These are phyloP conservation scores for Pachysandra terminalis DNA, from an alignment of 164 flowering plant genomes.

Conservation along the genomic window DNA sequence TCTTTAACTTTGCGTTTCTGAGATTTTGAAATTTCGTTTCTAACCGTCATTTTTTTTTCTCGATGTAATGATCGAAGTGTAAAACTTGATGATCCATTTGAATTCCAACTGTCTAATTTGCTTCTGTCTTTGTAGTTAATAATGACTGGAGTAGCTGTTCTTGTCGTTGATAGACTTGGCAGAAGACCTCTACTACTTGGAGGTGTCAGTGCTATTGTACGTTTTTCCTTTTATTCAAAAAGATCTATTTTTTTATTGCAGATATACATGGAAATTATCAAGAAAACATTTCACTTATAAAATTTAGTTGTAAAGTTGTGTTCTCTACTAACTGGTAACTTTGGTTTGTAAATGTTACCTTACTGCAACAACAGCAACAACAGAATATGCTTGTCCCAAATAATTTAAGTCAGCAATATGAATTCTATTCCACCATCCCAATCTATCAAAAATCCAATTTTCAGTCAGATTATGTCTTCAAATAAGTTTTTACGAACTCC, in stretches of 20 bases:
- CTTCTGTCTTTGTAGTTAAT: constrained; percentile 43
- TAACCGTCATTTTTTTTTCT: not conserved
- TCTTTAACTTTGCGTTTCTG: not conserved
- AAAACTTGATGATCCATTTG: not conserved
- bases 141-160: constrained; percentile 86
- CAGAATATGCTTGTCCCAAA: too few species aligned
- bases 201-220: constrained; percentile 92
- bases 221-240: constrained; percentile 17
- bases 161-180: constrained; percentile 87
- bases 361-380: too few species aligned
- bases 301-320: not conserved
- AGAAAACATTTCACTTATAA: too few species aligned
- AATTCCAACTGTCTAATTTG: constrained; percentile 1
- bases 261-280: not conserved
- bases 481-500: too few species aligned
- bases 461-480: too few species aligned
- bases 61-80: not conserved
- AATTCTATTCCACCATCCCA: too few species aligned
- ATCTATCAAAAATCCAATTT: too few species aligned
- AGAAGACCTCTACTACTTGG: constrained; percentile 91
- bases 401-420: too few species aligned
- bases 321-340: not conserved
- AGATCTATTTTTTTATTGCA: not conserved
- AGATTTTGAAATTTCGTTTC: not conserved
- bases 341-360: too few species aligned